Base-by-base conservation (phyloP, 2,329 filamentous ascomycete genomes). In the Aaosphaeria arxii region DNA sequence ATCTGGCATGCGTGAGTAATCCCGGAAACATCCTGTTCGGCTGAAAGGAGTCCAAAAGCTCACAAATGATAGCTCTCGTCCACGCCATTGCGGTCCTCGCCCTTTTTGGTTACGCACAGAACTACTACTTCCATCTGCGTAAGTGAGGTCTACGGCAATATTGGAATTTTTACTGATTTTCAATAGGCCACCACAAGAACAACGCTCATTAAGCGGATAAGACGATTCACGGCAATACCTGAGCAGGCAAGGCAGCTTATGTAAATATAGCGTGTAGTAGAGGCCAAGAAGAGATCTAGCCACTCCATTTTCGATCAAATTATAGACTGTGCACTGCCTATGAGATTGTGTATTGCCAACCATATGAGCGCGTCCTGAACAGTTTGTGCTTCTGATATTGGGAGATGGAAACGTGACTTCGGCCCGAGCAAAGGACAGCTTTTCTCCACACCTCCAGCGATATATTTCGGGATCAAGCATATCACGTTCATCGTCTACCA, bases 81-180 rank as follows among this genome's bases (percentile, higher is more conserved):
- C 94, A 99, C 76, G 81, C 85, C 64, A 87, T 99, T 65, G 85
- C 82, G 62, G 79, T 84, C 70, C 77, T 99, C 54, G 77, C 96
- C 58, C 75, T 84, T 59, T 71, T 97, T 62, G 92, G 94, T 67
- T 99, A 99, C 77, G 88, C 88, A 65, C 90, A 97, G 79, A 91
- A 96, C 80, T 99, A 99, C 86, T 97, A 99, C 84, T 97, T 95
- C 89, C 95, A 99, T 79, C 83, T 99, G 69, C 90, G 94, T 99
- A 86, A 76, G 89, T 85, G 48, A 43, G 17, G 31, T 28, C 17
- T 24, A 24, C 17, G 17, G 17, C 17, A 24, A 17, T 38, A 39
- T 42, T 50, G 38, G 29, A 17, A 31, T 40, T 2, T 35, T 53
- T 56, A 70, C 55, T 57, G 31, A 59, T 48, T 46, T 40, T 51